phyloP scores from a whole-genome alignment of 805 yeast genomes.

The Ogataea pignaliae region DNA sequence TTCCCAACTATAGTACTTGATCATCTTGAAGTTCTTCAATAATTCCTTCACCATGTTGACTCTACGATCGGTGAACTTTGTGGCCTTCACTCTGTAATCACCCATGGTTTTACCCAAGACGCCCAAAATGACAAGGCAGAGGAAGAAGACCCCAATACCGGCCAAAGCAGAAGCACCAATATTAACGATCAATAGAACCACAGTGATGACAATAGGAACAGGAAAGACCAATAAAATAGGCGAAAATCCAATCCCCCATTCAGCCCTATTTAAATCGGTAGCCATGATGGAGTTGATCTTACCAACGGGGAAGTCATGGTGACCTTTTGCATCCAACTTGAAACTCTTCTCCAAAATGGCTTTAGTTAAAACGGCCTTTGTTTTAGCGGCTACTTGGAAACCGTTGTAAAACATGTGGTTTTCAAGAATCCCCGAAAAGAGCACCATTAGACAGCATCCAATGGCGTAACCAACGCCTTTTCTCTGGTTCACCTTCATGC shows the following conservation, averaged over 20 bases:
- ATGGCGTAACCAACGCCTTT: conserved; percentile 73
- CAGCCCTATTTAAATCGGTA: conserved; percentile 74
- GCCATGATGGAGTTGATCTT: conserved; percentile 72
- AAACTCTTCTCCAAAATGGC: conserved; percentile 64
- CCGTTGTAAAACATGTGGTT: conserved; percentile 61
- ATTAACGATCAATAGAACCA: conserved; percentile 58
- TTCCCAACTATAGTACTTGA: conserved; percentile 90
- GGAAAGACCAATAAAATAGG: conserved; percentile 63
- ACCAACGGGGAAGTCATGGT: conserved; percentile 60
- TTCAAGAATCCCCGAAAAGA: conserved; percentile 41
- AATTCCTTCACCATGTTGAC: conserved; percentile 74
- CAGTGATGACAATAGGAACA: conserved; percentile 51
- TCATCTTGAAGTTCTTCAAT: conserved; percentile 67
- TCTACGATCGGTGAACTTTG: conserved; percentile 65
- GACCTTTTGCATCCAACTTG: conserved; percentile 51
- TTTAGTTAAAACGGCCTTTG: conserved; percentile 62
- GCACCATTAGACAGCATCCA: conserved; percentile 56
- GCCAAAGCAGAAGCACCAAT: conserved; percentile 72
- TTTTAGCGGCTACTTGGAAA: conserved; percentile 60
- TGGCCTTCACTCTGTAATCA: conserved; percentile 48
- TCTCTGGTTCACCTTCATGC: conserved; percentile 39
- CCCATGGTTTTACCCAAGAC: conserved; percentile 46
- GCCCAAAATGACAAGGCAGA: conserved; percentile 46
- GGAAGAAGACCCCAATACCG: conserved; percentile 56
- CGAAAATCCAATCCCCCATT: conserved; percentile 61